Conservation (phyloP, 2,329 filamentous ascomycete species). For the Phoma sp. region DNA sequence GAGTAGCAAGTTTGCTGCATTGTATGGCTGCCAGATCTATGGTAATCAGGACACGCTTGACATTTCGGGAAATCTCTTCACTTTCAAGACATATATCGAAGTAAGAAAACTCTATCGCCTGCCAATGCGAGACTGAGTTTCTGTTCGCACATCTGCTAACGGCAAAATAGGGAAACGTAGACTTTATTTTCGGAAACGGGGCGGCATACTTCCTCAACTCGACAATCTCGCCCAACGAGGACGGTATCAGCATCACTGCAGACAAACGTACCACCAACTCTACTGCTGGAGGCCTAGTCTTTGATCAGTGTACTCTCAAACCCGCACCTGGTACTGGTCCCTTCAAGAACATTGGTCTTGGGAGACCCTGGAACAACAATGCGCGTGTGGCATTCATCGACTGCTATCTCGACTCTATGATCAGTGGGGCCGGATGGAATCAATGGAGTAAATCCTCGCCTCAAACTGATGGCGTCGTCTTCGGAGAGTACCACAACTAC, state of each 20-base stretch:
- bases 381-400: constrained; percentile 27
- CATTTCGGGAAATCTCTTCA: constrained; percentile 49
- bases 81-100: constrained; percentile 50
- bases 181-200: constrained; percentile 55
- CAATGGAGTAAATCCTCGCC: constrained; percentile 28
- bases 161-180: constrained; percentile 37
- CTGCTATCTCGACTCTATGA: constrained; percentile 29
- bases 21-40: constrained; percentile 48
- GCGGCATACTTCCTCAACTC: constrained; percentile 54
- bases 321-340: constrained; percentile 36
- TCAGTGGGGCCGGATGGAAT: constrained; percentile 29
- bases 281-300: constrained; percentile 48
- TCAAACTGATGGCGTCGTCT: constrained; percentile 26
- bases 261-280: constrained; percentile 50
- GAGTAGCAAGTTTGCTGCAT: constrained; percentile 50
- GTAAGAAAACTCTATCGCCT: constrained; percentile 7
- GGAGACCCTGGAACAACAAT: constrained; percentile 31
- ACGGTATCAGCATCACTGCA: constrained; percentile 47
- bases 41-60: constrained; percentile 50
- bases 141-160: background rate
- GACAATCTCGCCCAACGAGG: constrained; percentile 47
- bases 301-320: constrained; percentile 46
- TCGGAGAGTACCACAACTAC: constrained; percentile 47
- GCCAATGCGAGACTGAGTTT: background rate
- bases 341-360: constrained; percentile 40